Conservation (phyloP, 495 filamentous ascomycete species). For the Daldinia grandis region DNA sequence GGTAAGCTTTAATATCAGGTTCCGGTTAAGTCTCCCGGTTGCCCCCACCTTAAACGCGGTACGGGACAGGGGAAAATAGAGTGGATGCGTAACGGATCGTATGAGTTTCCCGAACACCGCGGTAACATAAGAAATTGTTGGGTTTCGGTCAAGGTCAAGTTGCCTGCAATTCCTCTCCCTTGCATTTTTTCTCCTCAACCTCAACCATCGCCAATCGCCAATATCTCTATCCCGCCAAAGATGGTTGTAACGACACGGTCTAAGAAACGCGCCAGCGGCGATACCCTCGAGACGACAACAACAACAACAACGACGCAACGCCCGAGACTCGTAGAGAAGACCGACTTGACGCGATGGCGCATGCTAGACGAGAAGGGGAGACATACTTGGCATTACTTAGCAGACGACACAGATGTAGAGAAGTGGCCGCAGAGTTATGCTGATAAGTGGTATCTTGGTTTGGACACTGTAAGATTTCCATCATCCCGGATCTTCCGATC, state of each 20-base stretch:
- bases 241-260: slow-evolving; percentile 41
- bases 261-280: slow-evolving; percentile 47
- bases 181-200: not conserved
- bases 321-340: slow-evolving; percentile 57
- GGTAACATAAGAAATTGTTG: not conserved
- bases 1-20: not conserved
- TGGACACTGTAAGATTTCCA: slow-evolving; percentile 60
- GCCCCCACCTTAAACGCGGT: not conserved
- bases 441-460: slow-evolving; percentile 84
- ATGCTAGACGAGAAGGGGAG: slow-evolving; percentile 81
- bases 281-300: slow-evolving; percentile 26
- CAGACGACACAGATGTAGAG: slow-evolving; percentile 74
- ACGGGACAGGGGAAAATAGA: not conserved
- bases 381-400: slow-evolving; percentile 93
- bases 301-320: slow-evolving; percentile 43
- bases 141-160: not conserved
- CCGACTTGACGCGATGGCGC: slow-evolving; percentile 85
- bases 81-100: not conserved
- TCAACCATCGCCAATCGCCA: not conserved
- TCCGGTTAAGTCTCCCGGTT: not conserved
- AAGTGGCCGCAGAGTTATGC: slow-evolving; percentile 85
- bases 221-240: not conserved
- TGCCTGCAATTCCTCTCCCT: not conserved
- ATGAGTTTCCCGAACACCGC: not conserved
- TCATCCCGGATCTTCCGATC: slow-evolving; percentile 53